These are phyloP conservation scores for Candida ficus DNA, from an alignment of 805 yeast genomes.

Conservation along the genomic window DNA sequence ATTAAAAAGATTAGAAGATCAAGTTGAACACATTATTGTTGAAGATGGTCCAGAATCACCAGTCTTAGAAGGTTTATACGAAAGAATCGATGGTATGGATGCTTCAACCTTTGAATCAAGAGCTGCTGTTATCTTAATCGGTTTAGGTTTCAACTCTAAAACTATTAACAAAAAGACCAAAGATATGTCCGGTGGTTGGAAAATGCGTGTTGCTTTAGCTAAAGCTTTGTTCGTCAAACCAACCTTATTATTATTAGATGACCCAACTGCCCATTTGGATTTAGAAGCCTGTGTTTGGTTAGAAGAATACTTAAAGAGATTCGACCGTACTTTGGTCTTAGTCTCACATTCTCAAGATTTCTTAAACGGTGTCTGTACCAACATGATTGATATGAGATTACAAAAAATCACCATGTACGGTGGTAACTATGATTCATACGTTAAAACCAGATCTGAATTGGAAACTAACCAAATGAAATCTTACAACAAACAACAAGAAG, in stretches of 20 bases:
- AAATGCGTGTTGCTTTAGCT: conserved; percentile 98
- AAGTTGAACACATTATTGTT: conserved; percentile 83
- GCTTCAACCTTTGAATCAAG: conserved; percentile 94
- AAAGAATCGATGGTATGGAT: conserved; percentile 93
- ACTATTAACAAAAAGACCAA: conserved; percentile 92
- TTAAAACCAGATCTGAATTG: conserved; percentile 88
- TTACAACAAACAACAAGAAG: conserved; percentile 96
- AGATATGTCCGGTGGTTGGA: conserved; percentile 99
- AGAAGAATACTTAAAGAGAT: conserved; percentile 94
- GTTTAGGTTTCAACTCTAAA: conserved; percentile 89
- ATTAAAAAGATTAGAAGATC: conserved; percentile 84
- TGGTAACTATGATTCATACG: conserved; percentile 97
- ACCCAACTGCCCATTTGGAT: conserved; percentile 99
- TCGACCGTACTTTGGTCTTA: conserved; percentile 86
- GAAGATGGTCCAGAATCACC: conserved; percentile 93
- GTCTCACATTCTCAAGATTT: conserved; percentile 99
- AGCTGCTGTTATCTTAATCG: conserved; percentile 92
- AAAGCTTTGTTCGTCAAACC: conserved; percentile 98
- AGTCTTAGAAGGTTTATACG: conserved; percentile 81
- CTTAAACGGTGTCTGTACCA: conserved; percentile 97
- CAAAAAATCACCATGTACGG: conserved; percentile 74
- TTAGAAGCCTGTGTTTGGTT: conserved; percentile 99
- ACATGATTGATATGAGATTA: conserved; percentile 96
- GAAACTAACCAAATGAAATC: conserved; percentile 98
- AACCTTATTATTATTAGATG: conserved; percentile 88